These are phyloP conservation scores for Oxyria digyna DNA, from an alignment of 148 eudicot genomes.

Conservation along the genomic window DNA sequence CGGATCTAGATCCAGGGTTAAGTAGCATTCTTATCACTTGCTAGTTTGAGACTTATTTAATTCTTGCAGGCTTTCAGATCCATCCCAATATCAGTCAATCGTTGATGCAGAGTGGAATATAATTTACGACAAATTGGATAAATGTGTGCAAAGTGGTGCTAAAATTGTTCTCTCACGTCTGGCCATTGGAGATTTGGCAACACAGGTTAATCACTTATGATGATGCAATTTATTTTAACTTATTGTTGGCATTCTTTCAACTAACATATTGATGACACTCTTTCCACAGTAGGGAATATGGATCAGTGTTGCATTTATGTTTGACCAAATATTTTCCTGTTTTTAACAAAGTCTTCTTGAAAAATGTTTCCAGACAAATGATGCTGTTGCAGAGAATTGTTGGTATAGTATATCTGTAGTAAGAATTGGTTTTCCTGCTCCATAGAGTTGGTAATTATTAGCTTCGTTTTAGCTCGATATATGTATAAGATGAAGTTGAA, in stretches of 20 bases:
- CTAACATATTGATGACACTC: not conserved
- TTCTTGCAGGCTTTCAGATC: conserved; percentile 68
- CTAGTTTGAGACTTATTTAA: not conserved
- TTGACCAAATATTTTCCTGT: not conserved
- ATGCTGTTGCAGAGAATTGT: not conserved
- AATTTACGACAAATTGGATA: conserved; percentile 87
- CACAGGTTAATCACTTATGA: conserved; percentile 52
- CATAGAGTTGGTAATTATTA: not conserved
- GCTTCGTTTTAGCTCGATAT: not conserved
- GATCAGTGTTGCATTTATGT: not conserved
- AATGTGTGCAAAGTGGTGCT: conserved; percentile 93
- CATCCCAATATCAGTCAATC: conserved; percentile 86
- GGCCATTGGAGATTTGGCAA: conserved; percentile 87
- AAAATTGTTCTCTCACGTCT: conserved; percentile 86
- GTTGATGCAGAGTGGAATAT: conserved; percentile 99
- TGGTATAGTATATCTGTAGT: too few species aligned
- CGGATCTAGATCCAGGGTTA: not conserved
- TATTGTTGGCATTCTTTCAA: not conserved
- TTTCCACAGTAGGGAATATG: not conserved
- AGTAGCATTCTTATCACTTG: not conserved
- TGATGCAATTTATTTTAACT: not conserved
- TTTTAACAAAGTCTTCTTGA: not conserved
- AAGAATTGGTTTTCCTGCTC: not conserved
- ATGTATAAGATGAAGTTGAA: not conserved
- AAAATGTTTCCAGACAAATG: not conserved